These are phyloP conservation scores for Pseudopyrenochaeta lycopersici DNA, from an alignment of 2,329 filamentous ascomycete species.

Conservation along the genomic window DNA sequence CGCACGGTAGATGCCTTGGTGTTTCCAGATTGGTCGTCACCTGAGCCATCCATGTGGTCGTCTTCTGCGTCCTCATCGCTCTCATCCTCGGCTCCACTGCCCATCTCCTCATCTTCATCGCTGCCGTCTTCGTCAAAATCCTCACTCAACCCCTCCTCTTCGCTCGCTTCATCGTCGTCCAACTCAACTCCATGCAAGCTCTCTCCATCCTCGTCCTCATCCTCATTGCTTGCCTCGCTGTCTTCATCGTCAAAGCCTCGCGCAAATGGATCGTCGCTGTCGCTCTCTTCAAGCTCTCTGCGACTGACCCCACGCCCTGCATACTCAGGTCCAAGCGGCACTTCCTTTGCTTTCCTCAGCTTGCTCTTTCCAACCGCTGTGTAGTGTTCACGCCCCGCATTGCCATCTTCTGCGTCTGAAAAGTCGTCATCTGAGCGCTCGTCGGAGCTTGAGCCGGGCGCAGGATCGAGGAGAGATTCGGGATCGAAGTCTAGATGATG, in stretches of 20 bases:
- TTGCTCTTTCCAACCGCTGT: conserved; percentile 85
- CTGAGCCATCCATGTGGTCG: conserved; percentile 46
- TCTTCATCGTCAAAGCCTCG: conserved; percentile 54
- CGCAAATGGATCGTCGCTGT: conserved; percentile 62
- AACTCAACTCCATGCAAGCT: conserved; percentile 50
- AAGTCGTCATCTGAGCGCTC: conserved; percentile 61
- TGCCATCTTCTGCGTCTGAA: conserved; percentile 52
- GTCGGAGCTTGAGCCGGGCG: conserved; percentile 64
- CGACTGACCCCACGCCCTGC: conserved; percentile 79
- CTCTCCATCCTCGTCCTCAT: conserved; percentile 41
- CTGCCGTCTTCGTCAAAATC: conserved; percentile 49
- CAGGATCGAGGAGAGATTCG: conserved; percentile 70
- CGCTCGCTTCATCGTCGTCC: conserved; percentile 60
- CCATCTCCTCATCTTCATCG: conserved; percentile 50
- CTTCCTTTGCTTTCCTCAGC: conserved; percentile 75
- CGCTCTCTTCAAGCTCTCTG: conserved; percentile 65
- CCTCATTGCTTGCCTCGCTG: conserved; percentile 51
- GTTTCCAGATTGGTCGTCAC: conserved; percentile 44
- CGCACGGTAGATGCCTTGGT: conserved; percentile 65
- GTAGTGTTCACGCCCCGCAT: conserved; percentile 86
- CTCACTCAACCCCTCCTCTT: conserved; percentile 60
- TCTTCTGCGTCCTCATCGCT: conserved; percentile 63
- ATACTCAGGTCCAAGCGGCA: conserved; percentile 80
- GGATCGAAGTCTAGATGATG: conserved; percentile 76
- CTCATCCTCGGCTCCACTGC: conserved; percentile 55